Conservation (phyloP, 768 basidiomycete species). For the Grammothele lineata region DNA sequence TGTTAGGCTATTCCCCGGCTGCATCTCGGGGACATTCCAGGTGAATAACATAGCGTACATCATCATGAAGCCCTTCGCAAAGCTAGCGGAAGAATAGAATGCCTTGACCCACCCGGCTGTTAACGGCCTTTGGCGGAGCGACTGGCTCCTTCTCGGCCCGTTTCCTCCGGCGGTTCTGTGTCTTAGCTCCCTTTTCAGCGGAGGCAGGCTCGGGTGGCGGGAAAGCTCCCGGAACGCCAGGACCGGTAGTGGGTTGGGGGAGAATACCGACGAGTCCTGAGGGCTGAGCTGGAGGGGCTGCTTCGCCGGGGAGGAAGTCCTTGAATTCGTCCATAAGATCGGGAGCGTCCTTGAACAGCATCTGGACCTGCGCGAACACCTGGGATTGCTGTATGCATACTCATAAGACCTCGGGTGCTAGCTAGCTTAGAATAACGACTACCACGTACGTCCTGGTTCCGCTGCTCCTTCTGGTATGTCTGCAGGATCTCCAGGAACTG, state of each 20-base stretch:
- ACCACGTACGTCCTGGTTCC: slow-evolving; percentile 65
- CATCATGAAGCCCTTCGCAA: no score
- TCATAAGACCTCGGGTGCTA: no score
- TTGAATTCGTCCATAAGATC: slow-evolving; percentile 80
- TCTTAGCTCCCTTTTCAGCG: slow-evolving; percentile 38
- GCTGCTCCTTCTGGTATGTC: slow-evolving; percentile 78
- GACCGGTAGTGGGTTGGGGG: slow-evolving; percentile 41
- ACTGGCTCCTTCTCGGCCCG: slow-evolving; percentile 68
- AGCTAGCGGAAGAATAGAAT: no score
- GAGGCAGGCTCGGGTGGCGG: slow-evolving; percentile 17
- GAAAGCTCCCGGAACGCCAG: slow-evolving; percentile 28
- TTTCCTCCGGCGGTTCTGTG: slow-evolving; percentile 54
- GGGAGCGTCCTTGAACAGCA: slow-evolving; percentile 75
- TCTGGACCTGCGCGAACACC: slow-evolving; percentile 77
- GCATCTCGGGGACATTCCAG: no score
- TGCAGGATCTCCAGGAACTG: slow-evolving; percentile 87
- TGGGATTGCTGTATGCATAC: slow-evolving; percentile 48
- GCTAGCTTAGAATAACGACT: background rate
- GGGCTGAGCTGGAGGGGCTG: slow-evolving; percentile 37
- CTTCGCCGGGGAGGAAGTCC: slow-evolving; percentile 75
- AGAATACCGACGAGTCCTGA: slow-evolving; percentile 43
- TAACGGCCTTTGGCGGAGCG: slow-evolving; percentile 46
- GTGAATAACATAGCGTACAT: no score
- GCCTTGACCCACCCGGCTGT: slow-evolving; percentile 40
- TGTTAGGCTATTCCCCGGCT: no score